These are phyloP conservation scores for Xylaria sp. DNA, from an alignment of 2,329 filamentous ascomycete species.

Conservation along the genomic window DNA sequence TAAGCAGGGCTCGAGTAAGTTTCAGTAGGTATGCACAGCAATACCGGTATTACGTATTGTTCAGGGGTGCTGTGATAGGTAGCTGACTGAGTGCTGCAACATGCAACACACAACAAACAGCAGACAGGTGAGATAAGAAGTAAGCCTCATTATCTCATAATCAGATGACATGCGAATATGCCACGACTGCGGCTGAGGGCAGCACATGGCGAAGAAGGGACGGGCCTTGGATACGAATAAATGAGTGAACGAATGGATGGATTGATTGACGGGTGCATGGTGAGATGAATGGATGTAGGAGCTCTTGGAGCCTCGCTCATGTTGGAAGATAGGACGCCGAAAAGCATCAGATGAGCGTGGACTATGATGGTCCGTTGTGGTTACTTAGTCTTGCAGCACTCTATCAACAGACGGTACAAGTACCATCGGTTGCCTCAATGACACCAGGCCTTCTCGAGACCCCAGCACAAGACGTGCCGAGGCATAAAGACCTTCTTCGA, in stretches of 20 bases:
- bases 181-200: conserved; percentile 11
- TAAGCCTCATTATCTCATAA: conserved; percentile 18
- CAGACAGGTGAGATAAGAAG: conserved; percentile 4
- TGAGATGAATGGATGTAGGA: conserved; percentile 55
- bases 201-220: neutral
- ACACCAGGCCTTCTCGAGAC: conserved; percentile 49
- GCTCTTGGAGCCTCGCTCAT: conserved; percentile 64
- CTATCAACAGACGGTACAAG: conserved; percentile 38
- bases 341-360: conserved; percentile 56
- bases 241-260: neutral
- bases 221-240: neutral
- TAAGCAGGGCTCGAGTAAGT: neutral
- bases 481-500: conserved; percentile 49
- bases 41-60: neutral
- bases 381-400: conserved; percentile 56
- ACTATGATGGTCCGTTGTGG: conserved; percentile 64
- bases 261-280: neutral
- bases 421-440: conserved; percentile 39
- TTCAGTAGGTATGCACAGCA: neutral
- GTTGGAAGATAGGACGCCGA: conserved; percentile 48
- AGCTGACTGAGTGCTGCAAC: conserved; percentile 7
- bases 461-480: conserved; percentile 51
- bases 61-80: neutral
- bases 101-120: conserved; percentile 18
- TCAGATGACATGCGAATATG: conserved; percentile 15